Percentiles rank a stretch among this genome's conserved stretches.
These are phyloP conservation scores for Blastobotrys aristatus DNA, from an alignment of 1,139 yeast species.

Conservation along the genomic window DNA sequence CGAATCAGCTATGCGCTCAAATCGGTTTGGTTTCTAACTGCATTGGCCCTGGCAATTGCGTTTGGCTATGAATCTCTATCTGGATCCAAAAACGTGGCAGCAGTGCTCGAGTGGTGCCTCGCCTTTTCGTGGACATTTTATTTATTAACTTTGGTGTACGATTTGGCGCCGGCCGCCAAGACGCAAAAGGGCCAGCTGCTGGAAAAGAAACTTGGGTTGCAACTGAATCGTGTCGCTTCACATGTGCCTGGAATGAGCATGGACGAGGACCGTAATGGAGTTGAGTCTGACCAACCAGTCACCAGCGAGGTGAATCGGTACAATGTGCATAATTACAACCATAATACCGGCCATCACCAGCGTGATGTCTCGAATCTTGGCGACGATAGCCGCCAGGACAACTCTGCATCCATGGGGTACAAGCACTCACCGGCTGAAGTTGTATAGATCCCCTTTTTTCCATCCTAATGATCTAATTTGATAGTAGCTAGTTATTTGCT, in stretches of 20 bases:
- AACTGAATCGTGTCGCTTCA: slow-evolving; percentile 17
- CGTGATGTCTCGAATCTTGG: neutral
- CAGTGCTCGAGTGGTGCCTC: slow-evolving; percentile 75
- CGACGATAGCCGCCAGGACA: neutral
- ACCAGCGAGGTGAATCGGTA: neutral
- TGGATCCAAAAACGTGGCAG: slow-evolving; percentile 45
- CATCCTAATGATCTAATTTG: too few species aligned
- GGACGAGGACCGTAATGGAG: neutral
- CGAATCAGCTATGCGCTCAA: slow-evolving; percentile 46
- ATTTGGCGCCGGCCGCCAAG: slow-evolving; percentile 50
- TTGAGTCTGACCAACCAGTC: neutral
- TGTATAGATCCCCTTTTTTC: neutral
- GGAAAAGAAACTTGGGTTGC: slow-evolving; percentile 17
- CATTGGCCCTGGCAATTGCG: slow-evolving; percentile 63
- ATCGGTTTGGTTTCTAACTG: slow-evolving; percentile 60
- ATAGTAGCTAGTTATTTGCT: too few species aligned
- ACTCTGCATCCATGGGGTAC: neutral
- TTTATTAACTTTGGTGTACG: slow-evolving; percentile 60
- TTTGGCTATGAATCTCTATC: slow-evolving; percentile 50
- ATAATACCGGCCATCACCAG: too few species aligned
- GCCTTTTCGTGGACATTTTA: slow-evolving; percentile 79
- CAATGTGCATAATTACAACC: neutral
- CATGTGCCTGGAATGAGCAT: slow-evolving; percentile 21
- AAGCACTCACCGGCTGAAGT: slow-evolving; percentile 3
- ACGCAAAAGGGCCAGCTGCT: slow-evolving; percentile 23